phyloP scores from a whole-genome alignment of 1,284 basidiomycete species.

The Exobasidium cylindrosporum region DNA sequence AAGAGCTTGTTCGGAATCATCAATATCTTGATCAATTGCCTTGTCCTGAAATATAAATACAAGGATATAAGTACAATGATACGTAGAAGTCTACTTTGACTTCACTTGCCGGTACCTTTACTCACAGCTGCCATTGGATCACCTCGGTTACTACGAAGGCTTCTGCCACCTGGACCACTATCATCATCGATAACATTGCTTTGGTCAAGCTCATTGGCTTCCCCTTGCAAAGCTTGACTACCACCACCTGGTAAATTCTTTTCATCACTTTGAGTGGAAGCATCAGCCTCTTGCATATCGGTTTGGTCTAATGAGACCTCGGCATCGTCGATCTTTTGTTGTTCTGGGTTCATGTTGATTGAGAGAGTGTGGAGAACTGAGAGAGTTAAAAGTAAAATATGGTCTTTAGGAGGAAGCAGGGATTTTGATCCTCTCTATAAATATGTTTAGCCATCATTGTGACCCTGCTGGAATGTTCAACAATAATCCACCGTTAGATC shows the following conservation, averaged over 20 bases:
- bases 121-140: constrained; percentile 13
- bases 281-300: neutral
- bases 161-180: constrained; percentile 3
- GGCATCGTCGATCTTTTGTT: neutral
- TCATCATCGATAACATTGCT: constrained; percentile 6
- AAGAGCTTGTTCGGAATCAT: neutral
- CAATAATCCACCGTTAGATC: too few relatives aligned
- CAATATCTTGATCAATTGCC: neutral
- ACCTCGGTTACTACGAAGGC: neutral
- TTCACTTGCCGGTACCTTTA: too few relatives aligned
- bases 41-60: neutral
- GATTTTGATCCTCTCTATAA: too few relatives aligned
- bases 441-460: too few relatives aligned
- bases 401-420: neutral
- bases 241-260: neutral
- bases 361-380: neutral
- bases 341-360: neutral
- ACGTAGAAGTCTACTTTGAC: neutral
- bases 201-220: constrained; percentile 3
- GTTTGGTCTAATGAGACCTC: neutral
- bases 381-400: neutral
- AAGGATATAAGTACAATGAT: neutral
- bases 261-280: neutral
- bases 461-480: too few relatives aligned
- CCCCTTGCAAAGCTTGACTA: neutral